Percentiles rank a stretch among this genome's conserved stretches.
These are phyloP conservation scores for Fusarium secorum DNA, from an alignment of 2,329 filamentous ascomycete species.

Conservation along the genomic window DNA sequence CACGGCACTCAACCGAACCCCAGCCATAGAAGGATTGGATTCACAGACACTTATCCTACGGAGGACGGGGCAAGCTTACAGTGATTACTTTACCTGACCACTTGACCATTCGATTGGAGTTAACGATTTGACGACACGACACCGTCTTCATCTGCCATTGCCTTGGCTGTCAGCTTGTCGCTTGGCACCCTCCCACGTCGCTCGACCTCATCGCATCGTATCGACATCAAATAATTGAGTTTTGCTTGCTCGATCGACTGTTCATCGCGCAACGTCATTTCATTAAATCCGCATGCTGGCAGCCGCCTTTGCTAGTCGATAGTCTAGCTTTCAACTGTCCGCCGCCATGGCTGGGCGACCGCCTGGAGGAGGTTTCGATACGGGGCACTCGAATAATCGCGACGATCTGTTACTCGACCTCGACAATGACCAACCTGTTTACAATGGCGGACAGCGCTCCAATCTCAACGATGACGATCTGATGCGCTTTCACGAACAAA, in stretches of 20 bases:
- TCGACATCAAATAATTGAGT: background rate
- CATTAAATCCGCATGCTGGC: slow-evolving; percentile 47
- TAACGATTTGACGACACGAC: slow-evolving; percentile 27
- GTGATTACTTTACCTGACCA: slow-evolving; percentile 26
- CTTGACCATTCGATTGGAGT: slow-evolving; percentile 2
- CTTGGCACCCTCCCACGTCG: slow-evolving; percentile 29
- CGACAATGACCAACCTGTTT: slow-evolving; percentile 74
- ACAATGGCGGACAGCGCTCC: slow-evolving; percentile 78
- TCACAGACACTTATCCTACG: background rate
- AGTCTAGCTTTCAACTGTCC: slow-evolving; percentile 48
- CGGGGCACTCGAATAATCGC: slow-evolving; percentile 56
- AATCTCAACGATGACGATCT: slow-evolving; percentile 84
- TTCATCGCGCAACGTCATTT: slow-evolving; percentile 9
- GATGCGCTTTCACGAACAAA: slow-evolving; percentile 75
- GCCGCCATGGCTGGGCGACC: slow-evolving; percentile 69
- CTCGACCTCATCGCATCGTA: slow-evolving; percentile 26
- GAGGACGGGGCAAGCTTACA: slow-evolving; percentile 10
- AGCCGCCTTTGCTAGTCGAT: slow-evolving; percentile 40
- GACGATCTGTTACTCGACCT: slow-evolving; percentile 77
- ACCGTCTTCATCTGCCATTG: slow-evolving; percentile 8
- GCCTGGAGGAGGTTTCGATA: slow-evolving; percentile 56
- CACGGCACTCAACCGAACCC: slow-evolving; percentile 21
- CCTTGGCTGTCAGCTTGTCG: slow-evolving; percentile 28
- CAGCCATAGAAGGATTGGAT: slow-evolving; percentile 22
- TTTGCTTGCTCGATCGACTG: background rate